Base-by-base conservation (phyloP, 2,329 filamentous ascomycete species). In the Fusarium cicatricum region DNA sequence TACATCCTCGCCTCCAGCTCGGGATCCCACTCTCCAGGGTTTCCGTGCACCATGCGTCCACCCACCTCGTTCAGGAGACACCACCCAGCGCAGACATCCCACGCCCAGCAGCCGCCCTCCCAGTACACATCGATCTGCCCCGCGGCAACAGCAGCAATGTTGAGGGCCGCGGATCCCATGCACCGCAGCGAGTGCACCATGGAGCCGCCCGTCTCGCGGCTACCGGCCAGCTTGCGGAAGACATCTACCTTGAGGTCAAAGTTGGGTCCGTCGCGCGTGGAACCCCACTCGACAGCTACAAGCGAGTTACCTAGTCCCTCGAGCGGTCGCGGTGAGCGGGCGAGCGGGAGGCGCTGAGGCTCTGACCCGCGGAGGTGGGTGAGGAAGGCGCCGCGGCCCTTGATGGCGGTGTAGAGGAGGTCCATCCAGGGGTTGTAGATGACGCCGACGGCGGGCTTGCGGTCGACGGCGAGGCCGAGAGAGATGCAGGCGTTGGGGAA, bases 1-100 rank as follows among this genome's bases (percentile, higher is more conserved):
- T 89, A 90, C 57, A 83, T 79, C 46, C 87, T 77, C 53, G 77
- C 78, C 65, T 89, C 86, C 47, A 90, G 71, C 47, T 76, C 75
- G 2, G 82, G 78, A n/a, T 84, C 74, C 90, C 90, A 93, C 50
- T 84, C 82, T 0, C 89, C 90, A 0, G 89, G 86, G 71, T 93
- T 92, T 5, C 86, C 89, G 70, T 88, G 82, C 8, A 83, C 89
- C 78, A 94, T 85, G 45, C 85, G 78, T 0, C 90, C 90, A 0
- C 90, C 91, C 0, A 90, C 89, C 77, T 94, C 90, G 26, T 78
- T 77, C 21, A 94, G 76, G 56, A 94, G 88, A 53, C 88, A 86
- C 90, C 90, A 93, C 0, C 87, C 90, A 5, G 91, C 91, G 70
- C 89, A 91, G 3, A 94, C 90, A 72, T 94, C 90, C 90, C 90